Evolutionary conservation across 179 eudicot species (phyloP).

Genomic region (Heliamphora pulchella): DNA sequence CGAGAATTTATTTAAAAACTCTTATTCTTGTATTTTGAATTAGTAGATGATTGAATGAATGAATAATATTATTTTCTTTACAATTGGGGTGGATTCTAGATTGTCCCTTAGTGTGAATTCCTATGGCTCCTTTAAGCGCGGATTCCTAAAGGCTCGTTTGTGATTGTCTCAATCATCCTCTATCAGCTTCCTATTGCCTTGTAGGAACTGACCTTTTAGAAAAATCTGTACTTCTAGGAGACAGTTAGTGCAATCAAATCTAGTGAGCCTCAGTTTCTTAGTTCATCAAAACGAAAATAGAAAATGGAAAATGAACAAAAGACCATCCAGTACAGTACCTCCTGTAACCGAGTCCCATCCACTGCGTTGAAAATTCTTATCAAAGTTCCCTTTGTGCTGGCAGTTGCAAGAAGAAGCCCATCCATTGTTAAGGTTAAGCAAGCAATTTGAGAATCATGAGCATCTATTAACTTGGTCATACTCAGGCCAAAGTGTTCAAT

Average conservation of each 20-base stretch:
- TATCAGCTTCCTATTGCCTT: not conserved
- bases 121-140: too few relatives aligned
- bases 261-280: not conserved
- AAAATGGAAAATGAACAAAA: not conserved
- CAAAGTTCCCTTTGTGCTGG: conserved; percentile 90
- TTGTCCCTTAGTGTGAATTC: too few relatives aligned
- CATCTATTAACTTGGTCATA: conserved; percentile 63
- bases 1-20: too few relatives aligned
- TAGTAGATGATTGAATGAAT: too few relatives aligned
- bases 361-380: conserved; percentile 80
- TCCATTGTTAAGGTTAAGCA: conserved; percentile 81
- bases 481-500: conserved; percentile 89
- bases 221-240: not conserved
- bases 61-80: too few relatives aligned
- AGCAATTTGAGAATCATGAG: conserved; percentile 83
- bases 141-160: too few relatives aligned
- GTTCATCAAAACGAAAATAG: not conserved
- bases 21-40: too few relatives aligned
- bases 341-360: conserved; percentile 92
- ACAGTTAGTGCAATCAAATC: not conserved
- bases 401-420: conserved; percentile 97
- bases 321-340: conserved; percentile 43
- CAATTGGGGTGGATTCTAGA: too few relatives aligned
- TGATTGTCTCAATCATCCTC: not conserved
- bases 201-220: not conserved